Evolutionary conservation across 2,329 filamentous ascomycete genomes (phyloP).

Genomic region (Rhexocercosporidium sp.): DNA sequence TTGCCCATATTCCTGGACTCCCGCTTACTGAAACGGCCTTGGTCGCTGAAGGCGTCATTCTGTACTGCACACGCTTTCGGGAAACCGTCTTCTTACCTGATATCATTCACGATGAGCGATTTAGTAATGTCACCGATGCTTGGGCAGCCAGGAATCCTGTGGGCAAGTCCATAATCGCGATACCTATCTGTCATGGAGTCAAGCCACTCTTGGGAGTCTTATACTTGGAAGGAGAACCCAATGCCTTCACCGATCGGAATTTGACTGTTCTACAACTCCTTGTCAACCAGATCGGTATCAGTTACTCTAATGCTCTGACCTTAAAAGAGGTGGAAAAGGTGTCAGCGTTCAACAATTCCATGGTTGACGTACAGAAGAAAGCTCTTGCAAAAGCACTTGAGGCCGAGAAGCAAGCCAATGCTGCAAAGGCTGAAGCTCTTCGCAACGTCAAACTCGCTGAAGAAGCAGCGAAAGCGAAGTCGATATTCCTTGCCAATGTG

Average conservation of each 20-base stretch:
- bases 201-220: slow-evolving; percentile 74
- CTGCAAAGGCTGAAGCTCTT: slow-evolving; percentile 76
- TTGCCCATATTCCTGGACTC: slow-evolving; percentile 68
- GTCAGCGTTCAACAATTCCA: slow-evolving; percentile 76
- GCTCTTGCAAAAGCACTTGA: slow-evolving; percentile 74
- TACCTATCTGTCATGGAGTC: slow-evolving; percentile 76
- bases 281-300: slow-evolving; percentile 79
- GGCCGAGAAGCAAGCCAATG: slow-evolving; percentile 77
- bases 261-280: slow-evolving; percentile 70
- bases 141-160: slow-evolving; percentile 72
- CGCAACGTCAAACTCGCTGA: slow-evolving; percentile 82
- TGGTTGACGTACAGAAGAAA: slow-evolving; percentile 78
- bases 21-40: slow-evolving; percentile 68
- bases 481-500: slow-evolving; percentile 80
- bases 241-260: slow-evolving; percentile 78
- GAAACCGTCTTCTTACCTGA: slow-evolving; percentile 78
- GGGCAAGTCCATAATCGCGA: slow-evolving; percentile 78
- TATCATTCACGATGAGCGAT: slow-evolving; percentile 75
- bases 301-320: slow-evolving; percentile 70
- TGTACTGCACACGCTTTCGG: slow-evolving; percentile 78
- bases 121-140: slow-evolving; percentile 73
- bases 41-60: slow-evolving; percentile 77
- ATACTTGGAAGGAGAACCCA: slow-evolving; percentile 76
- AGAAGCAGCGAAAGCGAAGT: slow-evolving; percentile 82
- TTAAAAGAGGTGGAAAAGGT: slow-evolving; percentile 78